A percentile compares a stretch with the other conserved stretches of the same genome.
Conservation (phyloP, 768 basidiomycete species). For the Wakefieldia striispora region DNA sequence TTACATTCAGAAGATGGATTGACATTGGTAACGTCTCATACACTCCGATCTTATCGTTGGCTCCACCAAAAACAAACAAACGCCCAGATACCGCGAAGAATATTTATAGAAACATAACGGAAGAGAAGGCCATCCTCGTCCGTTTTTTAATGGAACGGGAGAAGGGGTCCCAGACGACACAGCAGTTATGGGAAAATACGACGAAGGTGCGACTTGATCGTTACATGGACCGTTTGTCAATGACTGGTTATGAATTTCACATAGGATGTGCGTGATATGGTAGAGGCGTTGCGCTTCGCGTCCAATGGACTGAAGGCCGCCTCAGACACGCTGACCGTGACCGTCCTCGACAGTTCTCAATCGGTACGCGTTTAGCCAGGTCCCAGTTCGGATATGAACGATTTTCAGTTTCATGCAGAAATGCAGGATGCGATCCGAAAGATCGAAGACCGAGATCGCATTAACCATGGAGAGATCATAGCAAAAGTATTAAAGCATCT, state of each 20-base stretch:
- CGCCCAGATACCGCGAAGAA: slow-evolving; percentile 59
- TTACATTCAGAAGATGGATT: slow-evolving; percentile 69
- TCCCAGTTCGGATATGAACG: slow-evolving; percentile 4
- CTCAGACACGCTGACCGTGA: slow-evolving; percentile 18
- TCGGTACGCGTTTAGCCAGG: slow-evolving; percentile 14
- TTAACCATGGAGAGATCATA: slow-evolving; percentile 19
- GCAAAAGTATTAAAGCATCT: slow-evolving; percentile 19
- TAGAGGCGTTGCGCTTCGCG: slow-evolving; percentile 19
- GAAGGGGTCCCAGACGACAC: slow-evolving; percentile 27
- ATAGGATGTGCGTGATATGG: slow-evolving; percentile 31
- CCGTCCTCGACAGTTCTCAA: slow-evolving; percentile 16
- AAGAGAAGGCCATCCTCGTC: slow-evolving; percentile 54
- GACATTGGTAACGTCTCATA: slow-evolving; percentile 56
- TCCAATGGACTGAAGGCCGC: slow-evolving; percentile 18
- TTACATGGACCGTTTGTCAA: not conserved
- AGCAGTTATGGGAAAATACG: slow-evolving; percentile 30
- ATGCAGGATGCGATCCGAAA: slow-evolving; percentile 17
- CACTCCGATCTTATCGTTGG: slow-evolving; percentile 10
- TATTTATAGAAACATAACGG: slow-evolving; percentile 63
- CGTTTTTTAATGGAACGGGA: slow-evolving; percentile 47
- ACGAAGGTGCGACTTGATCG: slow-evolving; percentile 21
- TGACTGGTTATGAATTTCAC: slow-evolving; percentile 1
- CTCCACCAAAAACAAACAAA: not conserved
- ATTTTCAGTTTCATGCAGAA: slow-evolving; percentile 23
- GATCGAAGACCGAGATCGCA: slow-evolving; percentile 20